Percentiles rank a stretch among this genome's conserved stretches.
These are phyloP conservation scores for Alternaria viburni DNA, from an alignment of 2,329 filamentous ascomycete genomes.

Conservation along the genomic window DNA sequence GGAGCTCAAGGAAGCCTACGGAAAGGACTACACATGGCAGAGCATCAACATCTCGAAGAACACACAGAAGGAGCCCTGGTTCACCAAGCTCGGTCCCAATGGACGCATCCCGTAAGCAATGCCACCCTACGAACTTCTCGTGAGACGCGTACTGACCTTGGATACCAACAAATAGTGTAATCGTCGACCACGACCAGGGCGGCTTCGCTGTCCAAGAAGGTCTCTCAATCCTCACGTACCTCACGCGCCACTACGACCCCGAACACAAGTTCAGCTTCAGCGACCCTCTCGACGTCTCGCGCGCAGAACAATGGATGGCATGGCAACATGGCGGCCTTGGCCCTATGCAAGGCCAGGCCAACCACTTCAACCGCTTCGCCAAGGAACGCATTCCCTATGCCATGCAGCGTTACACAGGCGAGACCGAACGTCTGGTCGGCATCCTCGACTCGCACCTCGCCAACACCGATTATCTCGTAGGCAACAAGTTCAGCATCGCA, in stretches of 20 bases:
- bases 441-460: slow-evolving; percentile 53
- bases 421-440: slow-evolving; percentile 55
- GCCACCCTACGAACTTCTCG: not conserved
- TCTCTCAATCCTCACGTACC: slow-evolving; percentile 52
- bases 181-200: slow-evolving; percentile 69
- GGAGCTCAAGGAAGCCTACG: slow-evolving; percentile 70
- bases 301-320: slow-evolving; percentile 67
- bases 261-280: slow-evolving; percentile 56
- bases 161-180: slow-evolving; percentile 45
- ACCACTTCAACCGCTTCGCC: slow-evolving; percentile 51
- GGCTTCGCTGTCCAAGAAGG: slow-evolving; percentile 61
- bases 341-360: slow-evolving; percentile 53
- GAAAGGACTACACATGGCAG: slow-evolving; percentile 64
- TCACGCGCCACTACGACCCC: slow-evolving; percentile 55
- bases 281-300: slow-evolving; percentile 54
- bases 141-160: not conserved
- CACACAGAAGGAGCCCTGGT: slow-evolving; percentile 72
- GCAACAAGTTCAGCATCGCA: slow-evolving; percentile 55
- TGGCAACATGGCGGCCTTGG: slow-evolving; percentile 60
- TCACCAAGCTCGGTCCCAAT: slow-evolving; percentile 67
- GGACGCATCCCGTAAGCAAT: slow-evolving; percentile 62
- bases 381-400: slow-evolving; percentile 54
- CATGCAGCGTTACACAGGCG: slow-evolving; percentile 55
- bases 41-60: slow-evolving; percentile 64
- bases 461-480: slow-evolving; percentile 52